Conservation (phyloP, 108 stramenopile genomes). For the Nitzschia inconspicua region DNA sequence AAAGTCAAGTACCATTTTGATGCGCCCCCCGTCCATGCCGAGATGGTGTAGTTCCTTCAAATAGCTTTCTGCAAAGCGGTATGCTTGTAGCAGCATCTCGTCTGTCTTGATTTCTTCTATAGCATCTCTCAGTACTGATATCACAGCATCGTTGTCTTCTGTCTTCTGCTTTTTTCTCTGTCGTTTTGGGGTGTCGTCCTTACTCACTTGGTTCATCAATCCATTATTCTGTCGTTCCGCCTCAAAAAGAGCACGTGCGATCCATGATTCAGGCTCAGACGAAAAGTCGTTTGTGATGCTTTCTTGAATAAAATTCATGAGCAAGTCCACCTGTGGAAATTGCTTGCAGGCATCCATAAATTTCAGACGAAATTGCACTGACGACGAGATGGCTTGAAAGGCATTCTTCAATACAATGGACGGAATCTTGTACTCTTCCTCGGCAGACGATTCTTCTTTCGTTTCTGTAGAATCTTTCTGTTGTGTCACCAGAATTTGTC, state of each 20-base stretch:
- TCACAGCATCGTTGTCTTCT: conserved; percentile 30
- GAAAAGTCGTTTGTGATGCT: conserved; percentile 55
- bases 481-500: conserved; percentile 38
- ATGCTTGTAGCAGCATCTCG: conserved; percentile 70
- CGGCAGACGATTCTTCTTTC: conserved; percentile 14
- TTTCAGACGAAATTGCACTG: conserved; percentile 61
- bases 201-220: not conserved
- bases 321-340: conserved; percentile 58
- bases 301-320: conserved; percentile 54
- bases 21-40: not conserved
- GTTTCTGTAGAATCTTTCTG: not conserved
- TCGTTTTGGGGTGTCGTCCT: conserved; percentile 4
- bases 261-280: conserved; percentile 75
- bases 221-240: conserved; percentile 13
- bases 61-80: conserved; percentile 31
- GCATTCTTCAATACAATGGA: conserved; percentile 75
- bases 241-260: conserved; percentile 54
- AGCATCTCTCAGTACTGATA: conserved; percentile 52
- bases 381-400: conserved; percentile 56
- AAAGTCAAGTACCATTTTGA: not conserved
- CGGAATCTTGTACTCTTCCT: conserved; percentile 34
- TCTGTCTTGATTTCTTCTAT: conserved; percentile 44
- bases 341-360: conserved; percentile 66
- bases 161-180: not conserved
- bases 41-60: conserved; percentile 16